Conservation (phyloP, 208 protist genomes). For the Zelonia costaricensis region DNA sequence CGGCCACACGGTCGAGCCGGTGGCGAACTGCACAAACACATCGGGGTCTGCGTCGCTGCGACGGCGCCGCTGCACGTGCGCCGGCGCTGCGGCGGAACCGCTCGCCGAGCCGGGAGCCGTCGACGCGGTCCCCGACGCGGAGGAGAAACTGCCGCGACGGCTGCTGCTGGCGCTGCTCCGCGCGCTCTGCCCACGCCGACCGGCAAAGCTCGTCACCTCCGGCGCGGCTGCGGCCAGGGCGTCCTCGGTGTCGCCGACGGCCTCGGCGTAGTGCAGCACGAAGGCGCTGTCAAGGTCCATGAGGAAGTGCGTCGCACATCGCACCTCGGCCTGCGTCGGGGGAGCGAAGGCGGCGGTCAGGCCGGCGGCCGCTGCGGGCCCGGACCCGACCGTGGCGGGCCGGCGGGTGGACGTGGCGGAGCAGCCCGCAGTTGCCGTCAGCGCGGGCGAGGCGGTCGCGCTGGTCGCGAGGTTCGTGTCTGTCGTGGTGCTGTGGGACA, state of each 20-base stretch:
- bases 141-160: not conserved
- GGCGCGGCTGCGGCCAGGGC: no score
- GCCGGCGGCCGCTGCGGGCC: no score
- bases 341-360: not conserved
- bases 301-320: conserved; percentile 12
- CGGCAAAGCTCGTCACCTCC: not conserved
- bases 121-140: no score
- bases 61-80: not conserved
- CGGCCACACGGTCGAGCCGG: conserved; percentile 39
- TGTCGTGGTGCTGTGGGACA: conserved; percentile 11
- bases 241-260: not conserved
- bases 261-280: conserved; percentile 54
- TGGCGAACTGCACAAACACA: conserved; percentile 17
- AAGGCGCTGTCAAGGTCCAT: conserved; percentile 31
- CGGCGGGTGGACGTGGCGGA: no score
- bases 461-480: not conserved
- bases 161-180: not conserved
- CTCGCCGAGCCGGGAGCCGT: no score
- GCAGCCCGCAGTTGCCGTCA: not conserved
- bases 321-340: conserved; percentile 15
- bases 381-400: no score
- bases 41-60: conserved; percentile 21
- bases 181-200: not conserved
- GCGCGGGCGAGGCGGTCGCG: not conserved
- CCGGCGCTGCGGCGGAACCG: no score